These are phyloP conservation scores for Vaccinium corymbosum DNA, from an alignment of 148 eudicot genomes.

Conservation along the genomic window DNA sequence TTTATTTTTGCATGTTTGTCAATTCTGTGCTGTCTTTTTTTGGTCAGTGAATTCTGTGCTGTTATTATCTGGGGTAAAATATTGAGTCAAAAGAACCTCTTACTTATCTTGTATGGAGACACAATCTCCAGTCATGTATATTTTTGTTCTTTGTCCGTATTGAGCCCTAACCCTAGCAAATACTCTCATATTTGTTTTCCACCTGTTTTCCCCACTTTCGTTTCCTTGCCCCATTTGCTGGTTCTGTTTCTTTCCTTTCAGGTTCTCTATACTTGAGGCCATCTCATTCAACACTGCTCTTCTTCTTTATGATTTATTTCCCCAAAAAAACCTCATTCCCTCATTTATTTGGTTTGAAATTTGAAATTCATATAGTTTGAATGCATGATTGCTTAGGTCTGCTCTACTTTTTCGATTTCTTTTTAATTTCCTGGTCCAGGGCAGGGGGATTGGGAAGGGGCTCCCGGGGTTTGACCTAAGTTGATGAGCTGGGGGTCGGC, in stretches of 20 bases:
- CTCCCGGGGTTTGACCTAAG: background rate
- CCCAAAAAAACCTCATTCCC: background rate
- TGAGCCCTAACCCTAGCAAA: background rate
- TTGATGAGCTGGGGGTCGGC: background rate
- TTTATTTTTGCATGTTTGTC: background rate
- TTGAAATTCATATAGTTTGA: background rate
- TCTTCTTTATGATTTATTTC: background rate
- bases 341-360: background rate
- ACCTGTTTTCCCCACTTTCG: background rate
- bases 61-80: background rate
- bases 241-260: background rate
- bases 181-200: background rate
- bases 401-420: too few relatives aligned
- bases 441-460: background rate
- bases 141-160: background rate
- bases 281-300: background rate
- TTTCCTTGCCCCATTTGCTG: background rate
- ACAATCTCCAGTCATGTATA: background rate
- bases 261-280: background rate
- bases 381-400: background rate
- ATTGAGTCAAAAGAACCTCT: background rate
- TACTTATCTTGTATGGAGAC: background rate
- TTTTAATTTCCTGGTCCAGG: background rate
- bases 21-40: background rate
- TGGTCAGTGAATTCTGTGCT: background rate